A percentile compares a stretch with the other conserved stretches of the same genome.
phyloP scores from a whole-genome alignment of 805 yeast genomes.

The Saccharomycopsis fibuligera region DNA sequence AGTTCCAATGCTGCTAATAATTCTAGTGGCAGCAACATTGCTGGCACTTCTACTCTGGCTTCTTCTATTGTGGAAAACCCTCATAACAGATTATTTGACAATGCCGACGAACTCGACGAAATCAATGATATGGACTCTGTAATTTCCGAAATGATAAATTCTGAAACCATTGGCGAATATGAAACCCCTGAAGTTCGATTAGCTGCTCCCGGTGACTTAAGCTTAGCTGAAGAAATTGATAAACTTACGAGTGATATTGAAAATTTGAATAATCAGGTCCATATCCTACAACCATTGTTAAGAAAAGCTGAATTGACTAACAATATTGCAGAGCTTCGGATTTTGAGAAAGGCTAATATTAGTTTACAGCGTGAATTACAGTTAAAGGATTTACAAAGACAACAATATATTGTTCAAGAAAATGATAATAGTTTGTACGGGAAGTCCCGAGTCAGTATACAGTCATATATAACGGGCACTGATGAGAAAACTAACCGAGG shows the following conservation, averaged over 20 bases:
- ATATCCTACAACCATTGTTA: constrained; percentile 59
- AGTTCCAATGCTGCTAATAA: not conserved
- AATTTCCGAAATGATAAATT: constrained; percentile 20
- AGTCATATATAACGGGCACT: constrained; percentile 41
- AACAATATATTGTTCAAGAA: constrained; percentile 78
- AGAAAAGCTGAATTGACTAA: constrained; percentile 82
- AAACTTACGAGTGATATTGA: constrained; percentile 53
- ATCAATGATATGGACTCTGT: constrained; percentile 22
- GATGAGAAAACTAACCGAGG: constrained; percentile 48
- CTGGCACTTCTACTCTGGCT: not conserved
- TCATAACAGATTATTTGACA: constrained; percentile 3
- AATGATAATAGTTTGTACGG: constrained; percentile 72
- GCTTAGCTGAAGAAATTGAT: constrained; percentile 59
- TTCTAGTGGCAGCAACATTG: too few relatives aligned
- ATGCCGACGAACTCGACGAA: constrained; percentile 26
- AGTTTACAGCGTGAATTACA: constrained; percentile 69
- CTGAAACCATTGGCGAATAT: constrained; percentile 25
- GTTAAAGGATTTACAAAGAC: constrained; percentile 64
- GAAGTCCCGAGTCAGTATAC: constrained; percentile 48
- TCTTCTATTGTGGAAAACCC: not conserved
- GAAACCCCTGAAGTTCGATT: constrained; percentile 36
- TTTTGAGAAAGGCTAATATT: constrained; percentile 59
- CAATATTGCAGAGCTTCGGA: constrained; percentile 59
- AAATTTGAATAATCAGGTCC: constrained; percentile 52
- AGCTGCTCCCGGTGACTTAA: constrained; percentile 64